Conservation (phyloP, 2,329 filamentous ascomycete genomes). For the Hypoxylon sp. region DNA sequence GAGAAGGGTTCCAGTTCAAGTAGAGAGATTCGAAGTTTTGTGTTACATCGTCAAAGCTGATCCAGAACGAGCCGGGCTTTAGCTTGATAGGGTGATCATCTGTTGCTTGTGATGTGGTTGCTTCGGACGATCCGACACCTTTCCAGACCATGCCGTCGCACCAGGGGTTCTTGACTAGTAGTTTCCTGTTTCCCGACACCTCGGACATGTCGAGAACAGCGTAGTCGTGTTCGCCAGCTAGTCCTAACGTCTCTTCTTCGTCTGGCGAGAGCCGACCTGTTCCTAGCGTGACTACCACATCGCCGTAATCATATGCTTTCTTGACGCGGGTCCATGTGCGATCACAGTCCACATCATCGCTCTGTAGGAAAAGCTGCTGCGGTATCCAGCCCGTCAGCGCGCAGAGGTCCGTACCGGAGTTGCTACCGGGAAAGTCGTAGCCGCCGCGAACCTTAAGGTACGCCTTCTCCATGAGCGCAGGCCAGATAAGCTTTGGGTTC, state of each 20-base stretch:
- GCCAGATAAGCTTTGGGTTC: conserved; percentile 88
- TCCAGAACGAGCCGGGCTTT: conserved; percentile 90
- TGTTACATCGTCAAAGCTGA: conserved; percentile 86
- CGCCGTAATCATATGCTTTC: conserved; percentile 79
- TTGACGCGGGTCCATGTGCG: conserved; percentile 84
- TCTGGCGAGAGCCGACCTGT: conserved; percentile 84
- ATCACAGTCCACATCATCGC: conserved; percentile 82
- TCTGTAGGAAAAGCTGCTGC: conserved; percentile 92
- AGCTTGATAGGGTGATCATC: conserved; percentile 53
- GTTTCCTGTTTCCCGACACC: conserved; percentile 69
- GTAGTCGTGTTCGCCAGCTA: conserved; percentile 94
- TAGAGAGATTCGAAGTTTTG: conserved; percentile 97
- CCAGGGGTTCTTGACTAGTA: conserved; percentile 98
- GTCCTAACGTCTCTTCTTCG: conserved; percentile 84
- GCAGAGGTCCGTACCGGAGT: conserved; percentile 95
- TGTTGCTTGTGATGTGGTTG: conserved; percentile 36
- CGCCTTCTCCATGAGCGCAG: conserved; percentile 93
- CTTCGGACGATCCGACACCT: conserved; percentile 61
- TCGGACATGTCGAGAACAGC: conserved; percentile 85
- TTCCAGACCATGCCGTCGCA: conserved; percentile 84
- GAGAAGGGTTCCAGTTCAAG: conserved; percentile 93
- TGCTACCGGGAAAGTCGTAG: conserved; percentile 98
- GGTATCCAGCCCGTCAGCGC: conserved; percentile 96
- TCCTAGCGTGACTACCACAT: conserved; percentile 90
- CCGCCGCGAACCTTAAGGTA: conserved; percentile 96